A percentile compares a stretch with the other conserved stretches of the same genome.
Conservation (phyloP, 1,284 basidiomycete species). For the Coriolopsis trogii region DNA sequence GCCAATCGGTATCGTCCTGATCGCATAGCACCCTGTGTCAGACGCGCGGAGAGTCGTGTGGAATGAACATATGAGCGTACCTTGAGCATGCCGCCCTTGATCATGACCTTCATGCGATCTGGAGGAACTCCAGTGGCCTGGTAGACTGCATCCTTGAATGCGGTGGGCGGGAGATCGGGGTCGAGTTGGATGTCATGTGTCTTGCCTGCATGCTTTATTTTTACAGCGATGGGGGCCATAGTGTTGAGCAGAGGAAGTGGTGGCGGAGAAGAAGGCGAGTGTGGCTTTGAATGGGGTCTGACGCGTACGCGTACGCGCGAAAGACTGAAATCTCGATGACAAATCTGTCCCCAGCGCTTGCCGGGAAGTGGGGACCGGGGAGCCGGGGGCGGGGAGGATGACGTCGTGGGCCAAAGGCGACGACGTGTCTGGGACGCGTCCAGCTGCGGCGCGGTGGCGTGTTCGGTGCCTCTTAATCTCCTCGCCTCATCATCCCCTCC, state of each 20-base stretch:
- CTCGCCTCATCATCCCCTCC: too few species aligned
- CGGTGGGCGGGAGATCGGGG: conserved; percentile 64
- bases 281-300: conserved; percentile 7
- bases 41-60: not conserved
- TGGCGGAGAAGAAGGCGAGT: conserved; percentile 4
- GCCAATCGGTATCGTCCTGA: conserved; percentile 86
- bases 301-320: conserved; percentile 22
- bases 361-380: not conserved
- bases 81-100: conserved; percentile 93
- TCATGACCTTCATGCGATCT: conserved; percentile 96
- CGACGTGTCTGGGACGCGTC: conserved; percentile 19
- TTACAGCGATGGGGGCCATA: conserved; percentile 72
- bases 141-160: conserved; percentile 86
- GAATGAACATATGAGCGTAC: conserved; percentile 38
- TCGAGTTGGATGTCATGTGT: conserved; percentile 68
- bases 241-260: conserved; percentile 10
- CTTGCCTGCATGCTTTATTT: conserved; percentile 93
- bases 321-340: conserved; percentile 21
- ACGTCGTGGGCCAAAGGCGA: conserved; percentile 14
- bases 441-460: conserved; percentile 10
- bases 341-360: conserved; percentile 7
- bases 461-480: conserved; percentile 2
- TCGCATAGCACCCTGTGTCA: not conserved
- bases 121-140: conserved; percentile 84
- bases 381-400: conserved; percentile 5